Percentiles rank a stretch among this genome's conserved stretches.
These are phyloP conservation scores for Plenodomus tracheiphilus DNA, from an alignment of 2,329 filamentous ascomycete species.

Conservation along the genomic window DNA sequence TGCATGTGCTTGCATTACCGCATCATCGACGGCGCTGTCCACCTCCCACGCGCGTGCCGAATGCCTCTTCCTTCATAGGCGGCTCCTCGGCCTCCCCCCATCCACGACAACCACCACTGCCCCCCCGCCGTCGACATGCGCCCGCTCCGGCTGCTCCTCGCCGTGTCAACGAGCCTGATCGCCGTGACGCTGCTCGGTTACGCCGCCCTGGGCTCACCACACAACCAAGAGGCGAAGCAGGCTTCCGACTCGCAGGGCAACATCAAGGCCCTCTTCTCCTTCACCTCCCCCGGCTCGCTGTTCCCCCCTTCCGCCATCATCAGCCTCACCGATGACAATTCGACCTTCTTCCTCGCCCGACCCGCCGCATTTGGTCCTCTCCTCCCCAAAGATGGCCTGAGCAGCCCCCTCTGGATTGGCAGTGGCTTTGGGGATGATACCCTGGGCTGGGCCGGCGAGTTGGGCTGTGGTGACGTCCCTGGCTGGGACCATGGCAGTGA, in stretches of 20 bases:
- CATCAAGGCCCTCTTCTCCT: constrained; percentile 52
- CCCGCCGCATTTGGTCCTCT: constrained; percentile 90
- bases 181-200: constrained; percentile 51
- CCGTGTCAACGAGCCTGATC: constrained; percentile 48
- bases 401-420: constrained; percentile 90
- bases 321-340: constrained; percentile 96
- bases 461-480: constrained; percentile 93
- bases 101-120: no score
- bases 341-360: constrained; percentile 90
- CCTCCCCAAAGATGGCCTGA: constrained; percentile 75
- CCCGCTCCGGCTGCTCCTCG: constrained; percentile 44
- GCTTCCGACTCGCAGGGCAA: constrained; percentile 29
- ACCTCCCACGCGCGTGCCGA: not conserved
- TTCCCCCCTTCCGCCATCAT: constrained; percentile 96
- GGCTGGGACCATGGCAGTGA: constrained; percentile 70
- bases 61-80: not conserved
- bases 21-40: not conserved
- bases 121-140: constrained; percentile 34
- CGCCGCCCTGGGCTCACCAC: constrained; percentile 33
- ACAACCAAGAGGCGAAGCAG: constrained; percentile 19
- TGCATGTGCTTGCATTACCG: not conserved
- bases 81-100: constrained; percentile 3
- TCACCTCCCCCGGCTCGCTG: constrained; percentile 71
- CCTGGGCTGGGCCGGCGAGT: constrained; percentile 73
- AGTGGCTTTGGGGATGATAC: constrained; percentile 84